These are phyloP conservation scores for Sarocladium brachiariae DNA, from an alignment of 2,329 filamentous ascomycete genomes.

Conservation along the genomic window DNA sequence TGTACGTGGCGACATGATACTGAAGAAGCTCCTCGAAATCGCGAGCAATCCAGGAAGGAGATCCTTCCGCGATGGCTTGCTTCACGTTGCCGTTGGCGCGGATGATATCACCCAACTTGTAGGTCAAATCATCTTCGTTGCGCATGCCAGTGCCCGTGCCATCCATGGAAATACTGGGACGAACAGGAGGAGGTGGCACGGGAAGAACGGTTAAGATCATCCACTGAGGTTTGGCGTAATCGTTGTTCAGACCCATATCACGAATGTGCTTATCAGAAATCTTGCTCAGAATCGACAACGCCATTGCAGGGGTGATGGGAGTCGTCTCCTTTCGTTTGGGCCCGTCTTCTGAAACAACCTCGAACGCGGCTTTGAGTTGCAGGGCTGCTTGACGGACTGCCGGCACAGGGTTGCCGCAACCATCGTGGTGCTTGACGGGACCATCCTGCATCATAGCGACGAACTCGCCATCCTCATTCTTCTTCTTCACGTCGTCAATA, in stretches of 20 bases:
- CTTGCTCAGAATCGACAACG: conserved; percentile 77
- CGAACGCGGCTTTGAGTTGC: conserved; percentile 69
- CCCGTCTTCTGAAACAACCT: conserved; percentile 61
- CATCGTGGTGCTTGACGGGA: conserved; percentile 60
- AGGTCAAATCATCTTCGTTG: conserved; percentile 97
- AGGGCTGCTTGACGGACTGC: conserved; percentile 82
- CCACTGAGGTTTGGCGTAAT: conserved; percentile 96
- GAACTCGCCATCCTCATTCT: conserved; percentile 50
- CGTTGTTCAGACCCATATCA: conserved; percentile 85
- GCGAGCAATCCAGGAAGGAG: conserved; percentile 80
- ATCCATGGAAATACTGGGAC: conserved; percentile 95
- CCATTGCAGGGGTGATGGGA: conserved; percentile 74
- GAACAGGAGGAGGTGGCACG: conserved; percentile 90
- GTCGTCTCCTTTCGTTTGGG: conserved; percentile 70
- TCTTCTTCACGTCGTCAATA: conserved; percentile 53
- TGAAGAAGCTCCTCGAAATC: conserved; percentile 92
- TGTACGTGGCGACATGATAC: conserved; percentile 97
- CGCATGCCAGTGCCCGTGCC: conserved; percentile 86
- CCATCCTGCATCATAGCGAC: conserved; percentile 53
- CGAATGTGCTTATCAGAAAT: conserved; percentile 76
- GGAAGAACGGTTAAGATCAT: conserved; percentile 94
- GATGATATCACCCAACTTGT: conserved; percentile 97
- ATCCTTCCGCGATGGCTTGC: conserved; percentile 84
- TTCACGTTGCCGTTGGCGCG: conserved; percentile 93
- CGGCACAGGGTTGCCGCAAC: conserved; percentile 88